Evolutionary conservation across 1,139 yeast genomes (phyloP), one percentile per base, ranked within the genome.

Genomic region (Pichiaceae sp.): DNA sequence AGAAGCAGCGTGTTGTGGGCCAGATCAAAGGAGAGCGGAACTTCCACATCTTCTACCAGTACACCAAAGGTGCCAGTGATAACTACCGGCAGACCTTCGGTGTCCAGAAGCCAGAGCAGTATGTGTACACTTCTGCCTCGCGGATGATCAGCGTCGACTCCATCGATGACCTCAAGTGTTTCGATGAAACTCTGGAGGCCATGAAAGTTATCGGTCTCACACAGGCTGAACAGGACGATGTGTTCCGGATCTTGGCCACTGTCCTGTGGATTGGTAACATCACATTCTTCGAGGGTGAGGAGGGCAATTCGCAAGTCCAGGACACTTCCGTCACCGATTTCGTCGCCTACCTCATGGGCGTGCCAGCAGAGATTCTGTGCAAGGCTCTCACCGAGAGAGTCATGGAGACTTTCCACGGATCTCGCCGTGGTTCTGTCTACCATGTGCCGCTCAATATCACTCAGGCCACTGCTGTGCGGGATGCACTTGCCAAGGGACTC

Each of bases 21-120:
- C 99, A 93, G 60, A 85, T 89, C 50, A 70, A 76, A 46, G 79
- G 84, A 52, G 99, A 93, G 65, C 76, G 99, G 57, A 91, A 91
- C 57, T 93, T 91, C 66, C 99, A 93, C 59, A 93, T 93, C 41
- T 93, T 93, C 59, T 93, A 93, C 57, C 99, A 93, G 62, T 81
- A 85, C 57, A 83, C 97, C 15, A 93, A 91, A 56, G 85, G 85
- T 45, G 95, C 96, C 14, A 77, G 89, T 12, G 87, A 87, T 21
- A 71, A 72, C 42, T 89, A 91, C 56, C 79, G 95, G 55, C 87
- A 85, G 49, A 66, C 62, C 33, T 89, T 67, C 57, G 98, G 98
- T 35, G 77, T 93, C 40, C 98, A 89, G 61, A 78, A 80, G 25
- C 98, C 98, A 1, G 97, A 91, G 53, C 78, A 91, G 37, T 93